Percentiles rank a stretch among this genome's conserved stretches.
phyloP scores from a whole-genome alignment of 2,329 filamentous ascomycete species.

The Xylaria sp. region DNA sequence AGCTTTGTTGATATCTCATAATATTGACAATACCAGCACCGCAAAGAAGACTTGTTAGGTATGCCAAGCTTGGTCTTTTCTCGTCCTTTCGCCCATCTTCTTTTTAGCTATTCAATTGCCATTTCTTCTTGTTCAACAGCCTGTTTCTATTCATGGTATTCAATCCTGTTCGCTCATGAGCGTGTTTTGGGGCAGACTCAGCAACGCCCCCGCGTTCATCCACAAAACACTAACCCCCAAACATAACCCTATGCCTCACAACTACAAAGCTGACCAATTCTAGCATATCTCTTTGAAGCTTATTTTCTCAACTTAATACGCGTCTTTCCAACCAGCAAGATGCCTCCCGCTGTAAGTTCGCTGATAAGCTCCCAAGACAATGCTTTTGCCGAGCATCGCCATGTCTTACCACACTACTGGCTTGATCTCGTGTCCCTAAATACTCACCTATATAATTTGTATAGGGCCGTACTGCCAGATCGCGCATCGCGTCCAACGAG shows the following conservation, averaged over 20 bases:
- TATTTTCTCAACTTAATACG: slow-evolving; percentile 30
- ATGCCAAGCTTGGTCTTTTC: slow-evolving; percentile 24
- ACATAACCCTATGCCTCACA: neutral
- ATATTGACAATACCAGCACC: slow-evolving; percentile 34
- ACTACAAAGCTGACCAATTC: slow-evolving; percentile 27
- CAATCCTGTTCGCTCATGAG: slow-evolving; percentile 1
- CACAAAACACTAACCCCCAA: slow-evolving; percentile 13
- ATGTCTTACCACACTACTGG: slow-evolving; percentile 12
- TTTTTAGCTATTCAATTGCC: neutral
- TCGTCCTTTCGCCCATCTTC: neutral
- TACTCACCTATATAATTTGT: slow-evolving; percentile 27
- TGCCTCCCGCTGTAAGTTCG: slow-evolving; percentile 54
- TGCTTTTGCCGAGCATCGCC: slow-evolving; percentile 2
- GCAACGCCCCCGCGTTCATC: slow-evolving; percentile 27
- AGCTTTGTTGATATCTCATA: slow-evolving; percentile 45
- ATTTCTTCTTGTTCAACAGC: slow-evolving; percentile 1
- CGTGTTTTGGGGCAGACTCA: slow-evolving; percentile 33
- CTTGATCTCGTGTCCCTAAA: neutral
- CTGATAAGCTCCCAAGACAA: neutral
- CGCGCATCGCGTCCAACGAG: slow-evolving; percentile 85
- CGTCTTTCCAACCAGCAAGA: slow-evolving; percentile 42
- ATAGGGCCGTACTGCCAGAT: slow-evolving; percentile 75
- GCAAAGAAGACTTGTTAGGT: slow-evolving; percentile 33
- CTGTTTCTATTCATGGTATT: slow-evolving; percentile 6
- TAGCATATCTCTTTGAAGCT: slow-evolving; percentile 36